These are phyloP conservation scores for Phaeophleospora eucalypticola DNA, from an alignment of 2,329 filamentous ascomycete genomes.

Conservation along the genomic window DNA sequence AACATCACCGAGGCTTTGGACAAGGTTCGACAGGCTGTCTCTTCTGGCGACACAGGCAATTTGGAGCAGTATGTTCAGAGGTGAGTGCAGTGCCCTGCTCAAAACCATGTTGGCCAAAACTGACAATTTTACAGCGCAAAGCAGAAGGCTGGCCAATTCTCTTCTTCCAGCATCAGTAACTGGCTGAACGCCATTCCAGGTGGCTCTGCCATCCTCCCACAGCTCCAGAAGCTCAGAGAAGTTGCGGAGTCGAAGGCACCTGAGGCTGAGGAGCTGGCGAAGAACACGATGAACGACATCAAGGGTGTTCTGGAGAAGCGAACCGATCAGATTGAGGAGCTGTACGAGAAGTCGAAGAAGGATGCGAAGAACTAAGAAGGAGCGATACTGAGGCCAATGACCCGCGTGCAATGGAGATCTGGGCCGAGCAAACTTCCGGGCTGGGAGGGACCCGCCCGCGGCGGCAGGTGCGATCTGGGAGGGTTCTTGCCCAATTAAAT, in stretches of 20 bases:
- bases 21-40: conserved; percentile 57
- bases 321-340: conserved; percentile 54
- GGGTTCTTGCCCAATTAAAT: too few relatives aligned
- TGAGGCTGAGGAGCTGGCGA: conserved; percentile 65
- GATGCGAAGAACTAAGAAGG: not conserved
- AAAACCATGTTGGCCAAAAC: not conserved
- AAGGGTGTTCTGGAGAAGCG: conserved; percentile 61
- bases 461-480: too few relatives aligned
- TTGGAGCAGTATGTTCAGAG: conserved; percentile 60
- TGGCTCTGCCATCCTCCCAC: conserved; percentile 60
- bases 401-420: too few relatives aligned
- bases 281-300: conserved; percentile 65
- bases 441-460: too few relatives aligned
- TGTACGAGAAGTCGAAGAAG: conserved; percentile 41
- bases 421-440: too few relatives aligned
- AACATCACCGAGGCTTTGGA: conserved; percentile 62
- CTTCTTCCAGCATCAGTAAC: conserved; percentile 45
- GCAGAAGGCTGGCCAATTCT: conserved; percentile 56
- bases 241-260: conserved; percentile 64
- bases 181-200: conserved; percentile 64
- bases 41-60: conserved; percentile 57
- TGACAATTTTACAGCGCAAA: conserved; percentile 36
- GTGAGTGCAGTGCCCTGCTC: conserved; percentile 13
- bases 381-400: too few relatives aligned
- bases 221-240: conserved; percentile 61